phyloP scores from a whole-genome alignment of 129 eudicot species.

The Sambucus nigra region DNA sequence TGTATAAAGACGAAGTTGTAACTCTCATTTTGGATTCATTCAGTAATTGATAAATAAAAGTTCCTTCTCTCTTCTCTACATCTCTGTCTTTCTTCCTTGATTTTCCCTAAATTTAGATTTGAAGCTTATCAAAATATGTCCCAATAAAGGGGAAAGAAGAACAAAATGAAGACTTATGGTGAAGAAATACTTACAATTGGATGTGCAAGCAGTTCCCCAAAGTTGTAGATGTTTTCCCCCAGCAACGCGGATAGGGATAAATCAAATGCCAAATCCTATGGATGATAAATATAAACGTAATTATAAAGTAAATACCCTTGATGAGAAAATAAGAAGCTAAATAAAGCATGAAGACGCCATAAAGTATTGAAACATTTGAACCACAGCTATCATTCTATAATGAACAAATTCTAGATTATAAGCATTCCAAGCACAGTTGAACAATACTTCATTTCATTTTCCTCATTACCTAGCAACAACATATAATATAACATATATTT shows the following conservation, averaged over 20 bases:
- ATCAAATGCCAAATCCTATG: conserved; percentile 89
- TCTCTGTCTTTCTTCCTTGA: too few species aligned
- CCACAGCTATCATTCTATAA: neutral
- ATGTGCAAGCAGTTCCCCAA: conserved; percentile 93
- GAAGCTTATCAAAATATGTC: too few species aligned
- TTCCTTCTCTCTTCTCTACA: too few species aligned
- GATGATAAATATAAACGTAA: neutral
- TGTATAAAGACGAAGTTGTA: too few species aligned
- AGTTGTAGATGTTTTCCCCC: conserved; percentile 95
- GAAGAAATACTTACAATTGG: conserved; percentile 71
- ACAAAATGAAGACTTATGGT: neutral
- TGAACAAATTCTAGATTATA: too few species aligned
- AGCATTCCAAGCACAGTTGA: neutral
- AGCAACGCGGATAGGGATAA: conserved; percentile 79
- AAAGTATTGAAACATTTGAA: neutral
- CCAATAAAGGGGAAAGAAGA: neutral
- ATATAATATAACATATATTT: too few species aligned
- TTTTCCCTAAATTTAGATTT: too few species aligned
- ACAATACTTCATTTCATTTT: neutral
- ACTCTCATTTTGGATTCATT: too few species aligned
- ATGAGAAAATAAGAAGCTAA: neutral
- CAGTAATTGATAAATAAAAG: too few species aligned
- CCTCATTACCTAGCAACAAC: neutral
- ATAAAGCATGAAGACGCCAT: neutral
- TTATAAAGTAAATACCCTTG: neutral